Conservation (phyloP, 1,139 yeast genomes). For the Schwanniomyces etchellsii region DNA sequence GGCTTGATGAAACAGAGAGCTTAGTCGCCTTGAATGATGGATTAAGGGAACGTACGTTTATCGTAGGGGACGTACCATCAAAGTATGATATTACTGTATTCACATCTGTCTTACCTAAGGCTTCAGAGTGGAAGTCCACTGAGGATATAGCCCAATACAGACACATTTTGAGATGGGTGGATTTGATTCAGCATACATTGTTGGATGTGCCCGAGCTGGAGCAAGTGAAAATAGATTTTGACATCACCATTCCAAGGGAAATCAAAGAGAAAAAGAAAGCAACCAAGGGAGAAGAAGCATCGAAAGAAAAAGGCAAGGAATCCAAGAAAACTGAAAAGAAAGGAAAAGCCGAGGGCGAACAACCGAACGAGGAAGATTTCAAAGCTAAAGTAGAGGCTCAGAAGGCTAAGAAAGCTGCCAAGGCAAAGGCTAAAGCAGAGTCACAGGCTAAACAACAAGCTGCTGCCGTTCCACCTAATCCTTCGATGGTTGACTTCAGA, state of each 20-base stretch:
- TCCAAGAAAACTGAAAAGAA: conserved; percentile 21
- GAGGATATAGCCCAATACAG: conserved; percentile 56
- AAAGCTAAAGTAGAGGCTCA: conserved; percentile 53
- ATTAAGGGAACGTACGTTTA: conserved; percentile 64
- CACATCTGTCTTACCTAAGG: conserved; percentile 55
- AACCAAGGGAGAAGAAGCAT: conserved; percentile 18
- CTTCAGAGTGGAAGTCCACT: conserved; percentile 48
- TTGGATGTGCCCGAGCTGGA: conserved; percentile 50
- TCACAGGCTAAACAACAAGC: conserved; percentile 52
- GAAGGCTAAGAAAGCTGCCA: conserved; percentile 73
- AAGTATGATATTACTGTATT: conserved; percentile 66
- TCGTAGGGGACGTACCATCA: conserved; percentile 62
- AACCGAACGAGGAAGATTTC: conserved; percentile 56
- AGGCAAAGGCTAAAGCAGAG: conserved; percentile 62
- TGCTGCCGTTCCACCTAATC: conserved; percentile 60
- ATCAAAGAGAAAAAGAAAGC: conserved; percentile 46
- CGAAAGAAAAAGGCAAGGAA: conserved; percentile 28
- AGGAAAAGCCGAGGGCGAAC: conserved; percentile 10
- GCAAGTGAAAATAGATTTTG: conserved; percentile 51
- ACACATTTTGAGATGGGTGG: conserved; percentile 90
- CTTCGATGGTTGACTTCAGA: conserved; percentile 84
- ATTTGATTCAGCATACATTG: conserved; percentile 67
- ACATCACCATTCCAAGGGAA: conserved; percentile 58
- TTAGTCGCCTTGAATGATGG: conserved; percentile 60
- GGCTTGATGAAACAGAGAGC: conserved; percentile 52